Evolutionary conservation across 2,329 filamentous ascomycete species (phyloP).

Genomic region (Orbilia blumenaviensis): DNA sequence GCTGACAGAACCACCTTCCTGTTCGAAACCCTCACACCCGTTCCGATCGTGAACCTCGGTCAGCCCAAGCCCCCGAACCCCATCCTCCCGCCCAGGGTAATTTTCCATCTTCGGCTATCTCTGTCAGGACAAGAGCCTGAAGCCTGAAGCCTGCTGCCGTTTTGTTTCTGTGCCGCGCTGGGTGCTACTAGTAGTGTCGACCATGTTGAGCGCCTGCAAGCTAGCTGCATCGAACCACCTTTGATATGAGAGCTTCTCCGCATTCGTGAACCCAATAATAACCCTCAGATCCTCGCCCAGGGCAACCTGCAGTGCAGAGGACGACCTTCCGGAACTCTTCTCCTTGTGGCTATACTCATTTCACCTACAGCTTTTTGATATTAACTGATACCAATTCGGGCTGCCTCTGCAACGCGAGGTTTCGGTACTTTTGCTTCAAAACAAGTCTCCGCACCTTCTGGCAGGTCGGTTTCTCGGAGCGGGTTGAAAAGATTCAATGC

Average conservation of each 20-base stretch:
- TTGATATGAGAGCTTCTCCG: slow-evolving; percentile 48
- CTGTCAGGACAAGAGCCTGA: slow-evolving; percentile 34
- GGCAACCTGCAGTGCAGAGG: slow-evolving; percentile 33
- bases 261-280: slow-evolving; percentile 48
- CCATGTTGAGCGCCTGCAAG: slow-evolving; percentile 27
- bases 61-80: slow-evolving; percentile 35
- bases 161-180: slow-evolving; percentile 46
- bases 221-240: slow-evolving; percentile 16
- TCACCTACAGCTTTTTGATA: neutral
- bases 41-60: slow-evolving; percentile 51
- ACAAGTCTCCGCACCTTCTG: slow-evolving; percentile 23
- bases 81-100: slow-evolving; percentile 43
- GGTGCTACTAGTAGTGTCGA: neutral
- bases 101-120: slow-evolving; percentile 42
- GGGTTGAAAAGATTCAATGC: no score
- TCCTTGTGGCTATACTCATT: slow-evolving; percentile 29
- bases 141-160: slow-evolving; percentile 31
- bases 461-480: neutral
- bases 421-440: slow-evolving; percentile 26
- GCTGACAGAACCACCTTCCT: slow-evolving; percentile 52
- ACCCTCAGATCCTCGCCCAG: slow-evolving; percentile 31
- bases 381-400: slow-evolving; percentile 31
- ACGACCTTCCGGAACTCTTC: slow-evolving; percentile 41
- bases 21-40: slow-evolving; percentile 50
- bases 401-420: slow-evolving; percentile 12